Base-by-base conservation (phyloP, 495 filamentous ascomycete genomes). In the Daldinia caldariorum region DNA sequence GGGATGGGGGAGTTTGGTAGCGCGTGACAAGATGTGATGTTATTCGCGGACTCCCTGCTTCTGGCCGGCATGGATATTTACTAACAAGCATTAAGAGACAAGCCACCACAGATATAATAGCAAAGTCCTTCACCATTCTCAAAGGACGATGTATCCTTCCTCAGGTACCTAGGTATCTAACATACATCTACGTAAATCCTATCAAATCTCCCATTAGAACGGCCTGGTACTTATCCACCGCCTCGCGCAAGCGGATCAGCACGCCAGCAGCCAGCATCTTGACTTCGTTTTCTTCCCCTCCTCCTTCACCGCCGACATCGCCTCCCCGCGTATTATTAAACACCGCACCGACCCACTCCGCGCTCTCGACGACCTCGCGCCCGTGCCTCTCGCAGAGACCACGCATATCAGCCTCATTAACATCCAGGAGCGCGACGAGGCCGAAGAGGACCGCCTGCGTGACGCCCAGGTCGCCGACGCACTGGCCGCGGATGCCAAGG, bases 211-310 rank as follows among this genome's bases (percentile, higher is more conserved):
- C 89, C 70, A 88, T 79, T 69, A 91, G 55, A 45, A 88, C 74
- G 76, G 88, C 84, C 79, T 92, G 90, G 77, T 91, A 95, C 78
- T 89, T 90, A 76, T 97, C 91, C 45, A 94, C 88, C 35, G 91
- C 87, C 79, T 97, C 94, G 39, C 87, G 86, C 60, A 91, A 79
- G 71, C 89, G 89, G 20, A 97, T 86, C 79, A 97, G 79, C 47
- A 97, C 88, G 0, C 91, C 94, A 2, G 95, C 95, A 29, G 94
- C 90, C 70, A 99, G 68, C 82, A 87, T 86, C 76, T 87, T 86
- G 14, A 88, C 83, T 73, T 84, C 85, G 67, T 88, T 85, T 73
- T 93, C 87, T 76, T 87, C 86, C 18, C 83, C 79, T 2, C 73
- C 82, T 18, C 82, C 78, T 22, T 83, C 76, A 37, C 76, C 61